Evolutionary conservation across 352 stramenopile genomes (phyloP).

Genomic region (Chrysophaeum taylorii): DNA sequence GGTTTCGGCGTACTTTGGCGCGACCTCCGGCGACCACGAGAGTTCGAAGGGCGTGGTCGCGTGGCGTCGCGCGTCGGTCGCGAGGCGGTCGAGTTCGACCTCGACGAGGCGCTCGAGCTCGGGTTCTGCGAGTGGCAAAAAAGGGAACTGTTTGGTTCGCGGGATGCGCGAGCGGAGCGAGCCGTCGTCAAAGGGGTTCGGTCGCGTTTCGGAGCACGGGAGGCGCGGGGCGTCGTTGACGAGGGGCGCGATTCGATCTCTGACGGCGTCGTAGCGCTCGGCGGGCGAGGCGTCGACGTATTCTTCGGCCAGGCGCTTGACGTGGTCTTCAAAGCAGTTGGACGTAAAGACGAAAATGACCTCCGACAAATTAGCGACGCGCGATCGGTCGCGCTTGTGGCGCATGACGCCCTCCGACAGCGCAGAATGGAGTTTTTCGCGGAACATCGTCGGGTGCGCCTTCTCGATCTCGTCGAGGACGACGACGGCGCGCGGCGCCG

Average conservation of each 20-base stretch:
- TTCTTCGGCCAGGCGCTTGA: not conserved
- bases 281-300: no score
- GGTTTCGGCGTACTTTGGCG: no score
- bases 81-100: not conserved
- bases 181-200: not conserved
- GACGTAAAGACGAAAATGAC: not conserved
- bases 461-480: constrained; percentile 12
- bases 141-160: not conserved
- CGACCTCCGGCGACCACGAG: not conserved
- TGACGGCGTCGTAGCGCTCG: not conserved
- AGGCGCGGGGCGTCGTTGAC: not conserved
- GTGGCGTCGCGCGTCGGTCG: no score
- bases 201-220: not conserved
- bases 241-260: not conserved
- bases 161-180: not conserved
- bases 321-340: constrained; percentile 1
- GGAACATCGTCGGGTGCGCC: not conserved
- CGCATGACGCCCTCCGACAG: not conserved
- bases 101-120: not conserved
- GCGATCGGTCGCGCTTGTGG: not conserved
- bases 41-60: not conserved
- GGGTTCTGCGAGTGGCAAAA: not conserved
- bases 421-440: not conserved
- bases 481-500: not conserved
- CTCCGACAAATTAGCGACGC: not conserved